Conservation (phyloP, 805 yeast species). For the Candida ipomoeae region DNA sequence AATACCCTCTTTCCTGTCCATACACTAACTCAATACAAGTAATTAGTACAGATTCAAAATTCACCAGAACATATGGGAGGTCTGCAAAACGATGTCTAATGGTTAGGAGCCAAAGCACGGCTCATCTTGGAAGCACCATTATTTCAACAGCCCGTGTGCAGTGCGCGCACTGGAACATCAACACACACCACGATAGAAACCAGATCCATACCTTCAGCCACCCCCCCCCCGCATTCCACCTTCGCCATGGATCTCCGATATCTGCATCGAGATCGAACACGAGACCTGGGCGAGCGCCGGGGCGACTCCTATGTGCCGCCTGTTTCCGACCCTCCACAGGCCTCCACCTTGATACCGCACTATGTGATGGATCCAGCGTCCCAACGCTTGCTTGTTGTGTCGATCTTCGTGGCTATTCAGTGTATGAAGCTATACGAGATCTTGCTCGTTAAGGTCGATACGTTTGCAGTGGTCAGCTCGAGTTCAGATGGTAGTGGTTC, state of each 20-base stretch:
- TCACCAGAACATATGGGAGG: too few relatives aligned
- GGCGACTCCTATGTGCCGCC: neutral
- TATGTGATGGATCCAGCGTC: conserved; percentile 65
- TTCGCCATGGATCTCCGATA: conserved; percentile 4
- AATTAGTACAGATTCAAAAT: too few relatives aligned
- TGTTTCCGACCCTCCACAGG: neutral
- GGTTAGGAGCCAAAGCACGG: too few relatives aligned
- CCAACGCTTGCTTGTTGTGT: conserved; percentile 66
- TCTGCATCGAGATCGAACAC: conserved; percentile 1
- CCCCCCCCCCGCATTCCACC: neutral
- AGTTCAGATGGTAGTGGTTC: neutral
- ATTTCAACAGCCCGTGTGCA: neutral
- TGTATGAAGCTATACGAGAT: conserved; percentile 80
- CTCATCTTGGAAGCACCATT: too few relatives aligned
- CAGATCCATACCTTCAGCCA: too few relatives aligned
- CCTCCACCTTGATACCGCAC: conserved; percentile 51
- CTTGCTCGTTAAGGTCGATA: conserved; percentile 49
- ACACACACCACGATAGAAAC: neutral
- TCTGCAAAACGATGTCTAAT: too few relatives aligned
- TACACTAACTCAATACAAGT: too few relatives aligned
- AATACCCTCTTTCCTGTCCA: too few relatives aligned
- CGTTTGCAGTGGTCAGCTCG: conserved; percentile 5
- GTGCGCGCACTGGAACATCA: conserved; percentile 3
- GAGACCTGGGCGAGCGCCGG: neutral
- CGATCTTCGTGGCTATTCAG: conserved; percentile 70